Base-by-base conservation (phyloP, 2,329 filamentous ascomycete species). In the Talaromyces pinophilus region DNA sequence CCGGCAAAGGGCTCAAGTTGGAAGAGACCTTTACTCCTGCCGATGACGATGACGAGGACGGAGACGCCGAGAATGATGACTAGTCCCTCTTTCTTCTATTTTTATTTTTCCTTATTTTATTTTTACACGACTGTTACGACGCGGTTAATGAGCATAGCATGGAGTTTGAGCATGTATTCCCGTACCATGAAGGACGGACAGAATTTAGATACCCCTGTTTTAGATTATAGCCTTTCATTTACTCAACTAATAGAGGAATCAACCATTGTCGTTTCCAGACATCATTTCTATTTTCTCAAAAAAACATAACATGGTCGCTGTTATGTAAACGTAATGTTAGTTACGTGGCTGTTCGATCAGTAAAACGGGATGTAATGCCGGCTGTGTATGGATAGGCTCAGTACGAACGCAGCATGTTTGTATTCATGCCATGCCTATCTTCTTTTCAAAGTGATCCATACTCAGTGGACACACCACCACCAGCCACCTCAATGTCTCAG, bases 21-120 rank as follows among this genome's bases (percentile, higher is more conserved):
- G 91, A 94, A 77, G 91, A 93, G 75, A 91, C 90, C 0, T 94
- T 81, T 65, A 77, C 74, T 85, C 90, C 89, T 87, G 76, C 91
- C 84, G 85, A 87, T 0, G 83, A 83, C 10, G 79, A 81, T 2
- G 81, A 84, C 19, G 85, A 86, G 55, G 83, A 86, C 5, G 87
- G 89, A 22, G 86, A 87, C 1, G 87, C 86, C 19, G 66, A 67
- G 48, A 54, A 67, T 13, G 50, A 68, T 44, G 64, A 64, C 19
- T 55, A 64, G 19, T 35, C 3, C 33, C 10, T 35, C 10, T 35
- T 35, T 35, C 4, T 3, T 33, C 46, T 35, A 13, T 54, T 4
- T 54, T n/a, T 44, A 22, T 28, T 22, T 38, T 17, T 6, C 7
- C 28, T 35, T 19, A 1, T 1, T 54, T 22, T 71, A 71, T 28